A percentile compares a stretch with the other conserved stretches of the same genome.
These are phyloP conservation scores for Alternaria sp. DNA, from an alignment of 2,329 filamentous ascomycete genomes.

Conservation along the genomic window DNA sequence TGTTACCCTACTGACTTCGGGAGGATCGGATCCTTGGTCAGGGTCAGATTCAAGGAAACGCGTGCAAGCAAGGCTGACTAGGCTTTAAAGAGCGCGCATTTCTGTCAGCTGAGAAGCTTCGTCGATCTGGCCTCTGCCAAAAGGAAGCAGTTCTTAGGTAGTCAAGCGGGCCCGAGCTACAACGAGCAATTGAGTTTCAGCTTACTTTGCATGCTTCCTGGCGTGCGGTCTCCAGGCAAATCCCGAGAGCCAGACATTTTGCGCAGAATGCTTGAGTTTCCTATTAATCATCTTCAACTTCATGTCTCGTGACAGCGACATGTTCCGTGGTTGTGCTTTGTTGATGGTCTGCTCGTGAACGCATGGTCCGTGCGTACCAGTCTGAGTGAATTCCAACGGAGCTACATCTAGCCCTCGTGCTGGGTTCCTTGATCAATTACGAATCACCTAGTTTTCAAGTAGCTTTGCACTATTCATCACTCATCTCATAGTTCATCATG, in stretches of 20 bases:
- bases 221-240: neutral
- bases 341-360: neutral
- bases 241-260: neutral
- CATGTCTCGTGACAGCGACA: neutral
- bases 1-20: neutral
- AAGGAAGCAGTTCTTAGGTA: neutral
- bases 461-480: neutral
- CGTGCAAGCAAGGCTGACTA: neutral
- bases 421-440: neutral
- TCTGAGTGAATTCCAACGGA: neutral
- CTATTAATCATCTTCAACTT: neutral
- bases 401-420: neutral
- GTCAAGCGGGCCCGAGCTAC: neutral
- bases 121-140: neutral
- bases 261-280: neutral
- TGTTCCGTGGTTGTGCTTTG: neutral
- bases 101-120: neutral
- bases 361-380: slow-evolving; percentile 5
- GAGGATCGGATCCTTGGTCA: neutral
- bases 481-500: neutral
- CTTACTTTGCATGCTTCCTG: neutral
- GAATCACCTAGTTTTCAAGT: neutral
- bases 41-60: neutral
- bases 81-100: neutral
- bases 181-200: neutral